phyloP scores from a whole-genome alignment of 75 land plant species.

The Azolla pinnata region DNA sequence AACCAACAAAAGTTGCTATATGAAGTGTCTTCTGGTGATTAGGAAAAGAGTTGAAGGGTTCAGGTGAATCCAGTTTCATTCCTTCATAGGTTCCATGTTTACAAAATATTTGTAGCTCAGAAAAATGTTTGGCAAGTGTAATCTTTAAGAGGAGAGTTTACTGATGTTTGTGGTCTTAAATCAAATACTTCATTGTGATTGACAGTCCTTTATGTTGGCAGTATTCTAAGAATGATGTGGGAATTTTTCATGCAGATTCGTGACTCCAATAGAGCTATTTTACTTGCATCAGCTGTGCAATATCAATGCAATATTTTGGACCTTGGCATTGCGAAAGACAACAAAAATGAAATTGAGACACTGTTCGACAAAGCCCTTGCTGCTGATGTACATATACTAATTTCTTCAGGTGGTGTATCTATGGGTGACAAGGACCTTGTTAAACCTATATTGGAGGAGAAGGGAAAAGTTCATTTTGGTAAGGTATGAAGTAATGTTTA shows the following conservation, averaged over 20 bases:
- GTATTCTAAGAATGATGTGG: too few species aligned
- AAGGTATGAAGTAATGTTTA: conserved; percentile 39
- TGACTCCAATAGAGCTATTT: conserved; percentile 95
- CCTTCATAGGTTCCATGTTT: too few species aligned
- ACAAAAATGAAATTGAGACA: conserved; percentile 42
- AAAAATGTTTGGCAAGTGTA: too few species aligned
- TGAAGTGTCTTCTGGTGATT: too few species aligned
- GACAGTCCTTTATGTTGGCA: too few species aligned
- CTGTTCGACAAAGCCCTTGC: conserved; percentile 47
- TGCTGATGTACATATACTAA: conserved; percentile 53
- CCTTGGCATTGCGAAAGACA: conserved; percentile 74
- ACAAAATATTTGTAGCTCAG: too few species aligned
- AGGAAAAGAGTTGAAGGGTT: too few species aligned
- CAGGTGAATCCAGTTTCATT: too few species aligned
- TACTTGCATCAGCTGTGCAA: conserved; percentile 64
- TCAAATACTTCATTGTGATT: too few species aligned
- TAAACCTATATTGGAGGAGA: conserved; percentile 54
- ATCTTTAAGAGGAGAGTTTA: too few species aligned
- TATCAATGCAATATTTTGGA: conserved; percentile 64
- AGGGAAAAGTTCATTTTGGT: conserved; percentile 53
- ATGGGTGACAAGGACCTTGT: conserved; percentile 94
- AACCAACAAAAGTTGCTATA: too few species aligned
- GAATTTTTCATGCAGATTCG: conserved; percentile 54
- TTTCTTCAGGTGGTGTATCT: conserved; percentile 95
- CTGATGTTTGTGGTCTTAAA: too few species aligned